Percentiles rank a stretch among this genome's conserved stretches.
These are phyloP conservation scores for Globisporangium cylindrosporum DNA, from an alignment of 352 stramenopile genomes.

Conservation along the genomic window DNA sequence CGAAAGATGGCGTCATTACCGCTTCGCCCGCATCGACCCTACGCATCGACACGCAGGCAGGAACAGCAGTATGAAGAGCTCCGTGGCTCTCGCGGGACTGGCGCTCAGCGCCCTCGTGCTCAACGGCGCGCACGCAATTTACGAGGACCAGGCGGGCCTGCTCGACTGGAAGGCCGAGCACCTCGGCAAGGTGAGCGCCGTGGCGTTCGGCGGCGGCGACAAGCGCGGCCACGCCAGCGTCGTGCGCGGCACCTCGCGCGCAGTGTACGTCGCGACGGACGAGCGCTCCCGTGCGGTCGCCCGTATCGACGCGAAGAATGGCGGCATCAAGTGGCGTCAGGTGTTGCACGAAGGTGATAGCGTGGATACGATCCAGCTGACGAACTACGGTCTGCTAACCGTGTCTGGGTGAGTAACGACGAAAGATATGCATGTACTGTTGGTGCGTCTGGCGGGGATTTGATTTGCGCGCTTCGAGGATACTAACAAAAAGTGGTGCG, in stretches of 20 bases:
- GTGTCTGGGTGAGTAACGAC: constrained; percentile 49
- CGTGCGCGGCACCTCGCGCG: constrained; percentile 40
- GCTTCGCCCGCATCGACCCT: constrained; percentile 2
- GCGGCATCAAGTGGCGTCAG: constrained; percentile 74
- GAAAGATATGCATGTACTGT: neutral
- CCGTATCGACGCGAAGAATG: constrained; percentile 63
- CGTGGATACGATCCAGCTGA: constrained; percentile 69
- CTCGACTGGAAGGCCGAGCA: constrained; percentile 78
- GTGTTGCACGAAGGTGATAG: constrained; percentile 56
- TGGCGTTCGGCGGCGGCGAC: constrained; percentile 47
- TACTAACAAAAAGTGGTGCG: constrained; percentile 9
- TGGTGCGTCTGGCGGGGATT: neutral
- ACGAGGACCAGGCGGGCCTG: constrained; percentile 72
- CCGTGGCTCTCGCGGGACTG: constrained; percentile 11
- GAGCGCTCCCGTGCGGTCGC: constrained; percentile 54
- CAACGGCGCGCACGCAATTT: constrained; percentile 36
- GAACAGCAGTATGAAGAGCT: constrained; percentile 9
- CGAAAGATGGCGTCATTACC: constrained; percentile 1
- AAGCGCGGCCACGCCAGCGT: constrained; percentile 34
- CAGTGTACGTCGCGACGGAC: constrained; percentile 74
- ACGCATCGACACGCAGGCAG: neutral
- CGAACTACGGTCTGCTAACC: constrained; percentile 60
- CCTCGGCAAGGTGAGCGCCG: constrained; percentile 46
- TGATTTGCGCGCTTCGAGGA: neutral
- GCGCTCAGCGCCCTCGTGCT: constrained; percentile 25